These are phyloP conservation scores for Cystobasidiaceae sp. DNA, from an alignment of 1,284 basidiomycete species.

Conservation along the genomic window DNA sequence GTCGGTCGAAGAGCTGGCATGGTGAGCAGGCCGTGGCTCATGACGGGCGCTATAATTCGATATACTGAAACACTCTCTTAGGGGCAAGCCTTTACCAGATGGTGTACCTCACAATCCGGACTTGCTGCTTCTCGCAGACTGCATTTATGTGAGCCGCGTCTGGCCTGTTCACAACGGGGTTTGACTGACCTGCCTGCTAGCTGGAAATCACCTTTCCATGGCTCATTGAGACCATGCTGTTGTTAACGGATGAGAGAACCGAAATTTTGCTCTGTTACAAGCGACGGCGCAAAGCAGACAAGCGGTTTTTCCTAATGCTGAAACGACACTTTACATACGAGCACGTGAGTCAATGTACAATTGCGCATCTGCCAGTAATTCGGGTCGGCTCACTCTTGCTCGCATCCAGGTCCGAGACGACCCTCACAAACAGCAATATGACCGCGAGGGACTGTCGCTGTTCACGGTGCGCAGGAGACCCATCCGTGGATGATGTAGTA, in stretches of 20 bases:
- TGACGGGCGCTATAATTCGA: not conserved
- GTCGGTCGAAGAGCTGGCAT: slow-evolving; percentile 30
- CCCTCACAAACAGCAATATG: slow-evolving; percentile 10
- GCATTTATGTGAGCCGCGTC: slow-evolving; percentile 37
- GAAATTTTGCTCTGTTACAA: slow-evolving; percentile 35
- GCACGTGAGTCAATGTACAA: not conserved
- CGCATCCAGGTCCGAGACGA: slow-evolving; percentile 17
- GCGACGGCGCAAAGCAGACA: slow-evolving; percentile 38
- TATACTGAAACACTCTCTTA: not conserved
- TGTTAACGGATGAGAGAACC: slow-evolving; percentile 25
- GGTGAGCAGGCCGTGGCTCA: slow-evolving; percentile 20
- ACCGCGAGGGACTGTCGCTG: slow-evolving; percentile 16
- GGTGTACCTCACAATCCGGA: slow-evolving; percentile 24
- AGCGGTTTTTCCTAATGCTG: slow-evolving; percentile 35
- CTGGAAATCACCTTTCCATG: slow-evolving; percentile 12
- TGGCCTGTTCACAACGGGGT: not conserved
- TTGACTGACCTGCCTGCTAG: not conserved
- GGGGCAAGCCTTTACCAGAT: slow-evolving; percentile 20
- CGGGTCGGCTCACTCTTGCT: not conserved
- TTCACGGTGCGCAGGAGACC: not conserved
- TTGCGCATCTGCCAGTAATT: not conserved
- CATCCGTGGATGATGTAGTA: too few species aligned
- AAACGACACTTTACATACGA: slow-evolving; percentile 30
- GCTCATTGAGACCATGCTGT: slow-evolving; percentile 28
- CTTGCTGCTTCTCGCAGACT: slow-evolving; percentile 30